phyloP scores from a whole-genome alignment of 495 filamentous ascomycete genomes.

The Podospora conica region DNA sequence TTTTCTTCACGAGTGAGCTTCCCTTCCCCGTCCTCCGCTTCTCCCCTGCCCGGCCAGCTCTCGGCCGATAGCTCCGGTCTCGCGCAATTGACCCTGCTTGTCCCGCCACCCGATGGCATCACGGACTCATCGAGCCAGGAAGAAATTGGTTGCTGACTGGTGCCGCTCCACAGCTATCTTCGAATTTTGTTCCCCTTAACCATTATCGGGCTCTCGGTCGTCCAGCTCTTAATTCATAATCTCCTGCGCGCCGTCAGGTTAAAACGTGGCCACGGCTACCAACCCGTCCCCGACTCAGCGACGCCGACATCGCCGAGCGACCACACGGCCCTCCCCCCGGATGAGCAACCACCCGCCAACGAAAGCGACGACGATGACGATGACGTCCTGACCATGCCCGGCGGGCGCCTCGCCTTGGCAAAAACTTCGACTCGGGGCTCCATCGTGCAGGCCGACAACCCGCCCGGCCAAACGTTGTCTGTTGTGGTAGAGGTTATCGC shows the following conservation, averaged over 20 bases:
- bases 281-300: slow-evolving; percentile 35
- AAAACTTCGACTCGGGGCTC: slow-evolving; percentile 57
- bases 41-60: too few relatives aligned
- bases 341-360: slow-evolving; percentile 38
- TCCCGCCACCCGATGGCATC: background rate
- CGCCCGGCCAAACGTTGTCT: slow-evolving; percentile 62
- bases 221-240: slow-evolving; percentile 54
- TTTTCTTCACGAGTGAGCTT: slow-evolving; percentile 78
- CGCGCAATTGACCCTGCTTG: background rate
- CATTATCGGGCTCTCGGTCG: slow-evolving; percentile 60
- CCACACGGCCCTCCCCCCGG: slow-evolving; percentile 42
- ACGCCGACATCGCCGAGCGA: slow-evolving; percentile 38
- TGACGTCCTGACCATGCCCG: slow-evolving; percentile 48
- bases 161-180: slow-evolving; percentile 58
- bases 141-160: slow-evolving; percentile 11
- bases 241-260: slow-evolving; percentile 42
- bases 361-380: slow-evolving; percentile 56
- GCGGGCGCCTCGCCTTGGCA: slow-evolving; percentile 50
- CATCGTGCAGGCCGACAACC: slow-evolving; percentile 69
- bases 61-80: background rate
- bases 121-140: background rate
- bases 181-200: slow-evolving; percentile 75
- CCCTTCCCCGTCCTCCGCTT: background rate
- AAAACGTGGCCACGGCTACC: slow-evolving; percentile 46
- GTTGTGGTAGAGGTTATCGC: slow-evolving; percentile 69